These are phyloP conservation scores for Yarrowia porcina DNA, from an alignment of 805 yeast genomes.

Conservation along the genomic window DNA sequence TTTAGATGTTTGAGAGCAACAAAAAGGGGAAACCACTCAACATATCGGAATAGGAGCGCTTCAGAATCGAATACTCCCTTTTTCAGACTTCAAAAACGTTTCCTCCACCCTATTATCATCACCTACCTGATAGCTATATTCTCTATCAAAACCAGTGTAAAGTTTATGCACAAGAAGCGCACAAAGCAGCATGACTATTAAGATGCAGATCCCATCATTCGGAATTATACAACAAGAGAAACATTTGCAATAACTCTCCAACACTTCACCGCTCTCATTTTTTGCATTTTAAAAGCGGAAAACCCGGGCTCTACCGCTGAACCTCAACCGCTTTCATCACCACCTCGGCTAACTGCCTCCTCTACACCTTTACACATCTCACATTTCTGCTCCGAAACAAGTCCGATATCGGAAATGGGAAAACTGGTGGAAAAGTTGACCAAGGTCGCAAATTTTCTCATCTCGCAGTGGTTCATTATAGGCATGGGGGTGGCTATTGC, in stretches of 20 bases:
- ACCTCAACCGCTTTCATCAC: too few relatives aligned
- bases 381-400: background rate
- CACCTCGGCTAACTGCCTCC: too few relatives aligned
- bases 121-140: too few relatives aligned
- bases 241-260: background rate
- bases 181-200: conserved; percentile 5
- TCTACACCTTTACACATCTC: background rate
- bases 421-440: background rate
- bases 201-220: background rate
- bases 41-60: too few relatives aligned
- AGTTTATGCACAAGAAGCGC: conserved; percentile 1
- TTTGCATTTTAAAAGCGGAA: background rate
- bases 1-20: background rate
- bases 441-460: background rate
- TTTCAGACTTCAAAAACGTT: too few relatives aligned
- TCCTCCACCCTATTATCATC: too few relatives aligned
- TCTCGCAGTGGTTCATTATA: conserved; percentile 70
- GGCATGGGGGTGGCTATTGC: conserved; percentile 69
- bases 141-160: background rate
- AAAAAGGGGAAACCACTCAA: background rate
- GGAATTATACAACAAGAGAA: background rate
- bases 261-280: background rate
- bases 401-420: background rate
- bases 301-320: too few relatives aligned
- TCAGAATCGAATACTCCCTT: too few relatives aligned